Conservation (phyloP, 805 yeast genomes). For the Ogataea henricii region DNA sequence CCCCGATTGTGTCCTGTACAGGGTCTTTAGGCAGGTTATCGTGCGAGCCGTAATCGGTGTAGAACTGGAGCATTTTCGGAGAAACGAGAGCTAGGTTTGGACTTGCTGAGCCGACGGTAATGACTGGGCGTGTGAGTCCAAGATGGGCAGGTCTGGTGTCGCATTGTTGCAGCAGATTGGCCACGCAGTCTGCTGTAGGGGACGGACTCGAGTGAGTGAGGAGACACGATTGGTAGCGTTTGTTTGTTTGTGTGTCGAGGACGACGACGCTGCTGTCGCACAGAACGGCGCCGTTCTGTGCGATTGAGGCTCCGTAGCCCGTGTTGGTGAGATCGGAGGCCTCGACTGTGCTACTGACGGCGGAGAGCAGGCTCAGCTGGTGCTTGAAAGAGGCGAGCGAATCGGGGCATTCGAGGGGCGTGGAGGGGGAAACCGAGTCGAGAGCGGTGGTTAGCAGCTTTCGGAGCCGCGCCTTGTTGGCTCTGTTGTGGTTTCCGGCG, state of each 20-base stretch:
- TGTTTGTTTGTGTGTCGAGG: constrained; percentile 11
- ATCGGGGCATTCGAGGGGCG: not conserved
- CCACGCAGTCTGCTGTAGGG: constrained; percentile 38
- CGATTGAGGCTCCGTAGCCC: constrained; percentile 49
- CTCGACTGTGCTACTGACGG: constrained; percentile 32
- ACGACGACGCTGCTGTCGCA: constrained; percentile 46
- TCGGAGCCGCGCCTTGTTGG: not conserved
- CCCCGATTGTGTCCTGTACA: constrained; percentile 51
- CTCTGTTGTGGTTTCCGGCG: constrained; percentile 46
- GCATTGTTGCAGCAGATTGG: constrained; percentile 29
- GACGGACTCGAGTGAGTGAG: constrained; percentile 15
- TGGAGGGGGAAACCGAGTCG: not conserved
- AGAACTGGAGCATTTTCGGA: constrained; percentile 15
- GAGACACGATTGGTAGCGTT: constrained; percentile 22
- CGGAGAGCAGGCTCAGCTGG: constrained; percentile 7
- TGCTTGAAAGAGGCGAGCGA: not conserved
- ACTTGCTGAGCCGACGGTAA: constrained; percentile 21
- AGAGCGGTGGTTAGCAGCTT: constrained; percentile 6
- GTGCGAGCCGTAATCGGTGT: constrained; percentile 10
- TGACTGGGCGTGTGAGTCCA: constrained; percentile 38
- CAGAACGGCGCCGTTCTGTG: constrained; percentile 41
- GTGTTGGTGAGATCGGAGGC: constrained; percentile 46
- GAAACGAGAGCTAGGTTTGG: constrained; percentile 9
- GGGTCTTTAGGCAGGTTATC: not conserved
- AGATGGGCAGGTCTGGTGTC: constrained; percentile 11